These are phyloP conservation scores for Chytriomyces confervae DNA, from an alignment of 192 early-diverging fungal genomes.

Conservation along the genomic window DNA sequence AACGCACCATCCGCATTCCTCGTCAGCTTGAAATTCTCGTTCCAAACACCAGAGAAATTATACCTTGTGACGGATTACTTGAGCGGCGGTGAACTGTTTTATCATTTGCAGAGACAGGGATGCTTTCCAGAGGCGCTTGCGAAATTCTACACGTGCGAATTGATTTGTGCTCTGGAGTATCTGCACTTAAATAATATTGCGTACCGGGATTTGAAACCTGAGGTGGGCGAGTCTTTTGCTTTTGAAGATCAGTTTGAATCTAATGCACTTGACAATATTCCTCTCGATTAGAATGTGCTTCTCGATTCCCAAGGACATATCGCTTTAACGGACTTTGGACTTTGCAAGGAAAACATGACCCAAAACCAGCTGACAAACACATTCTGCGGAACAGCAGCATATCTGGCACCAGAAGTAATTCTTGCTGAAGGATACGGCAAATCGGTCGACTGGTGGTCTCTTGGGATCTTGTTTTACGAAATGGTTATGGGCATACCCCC, in stretches of 20 bases:
- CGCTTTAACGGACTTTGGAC: conserved; percentile 76
- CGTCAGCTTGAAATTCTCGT: conserved; percentile 57
- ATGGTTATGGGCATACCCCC: conserved; percentile 19
- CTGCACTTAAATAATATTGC: conserved; percentile 81
- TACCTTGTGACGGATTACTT: conserved; percentile 95
- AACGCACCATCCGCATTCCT: conserved; percentile 75
- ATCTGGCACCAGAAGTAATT: conserved; percentile 84
- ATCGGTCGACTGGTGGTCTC: conserved; percentile 81
- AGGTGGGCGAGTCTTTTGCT: neutral
- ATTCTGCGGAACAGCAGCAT: conserved; percentile 56
- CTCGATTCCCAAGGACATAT: conserved; percentile 70
- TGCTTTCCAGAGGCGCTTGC: conserved; percentile 66
- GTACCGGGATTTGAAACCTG: conserved; percentile 1
- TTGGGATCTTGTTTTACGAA: conserved; percentile 74
- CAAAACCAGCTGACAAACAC: conserved; percentile 59
- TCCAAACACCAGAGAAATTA: conserved; percentile 90
- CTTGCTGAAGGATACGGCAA: conserved; percentile 69
- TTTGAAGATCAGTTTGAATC: too few species aligned
- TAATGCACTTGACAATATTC: neutral
- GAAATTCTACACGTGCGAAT: conserved; percentile 86
- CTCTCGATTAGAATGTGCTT: conserved; percentile 52
- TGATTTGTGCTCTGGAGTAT: conserved; percentile 89
- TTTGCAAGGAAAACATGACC: conserved; percentile 67
- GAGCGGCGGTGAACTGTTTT: conserved; percentile 93
- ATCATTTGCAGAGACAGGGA: conserved; percentile 72